Percentiles rank a stretch among this genome's conserved stretches.
Conservation (phyloP, 352 stramenopile genomes). For the Phytophthora tubulina region DNA sequence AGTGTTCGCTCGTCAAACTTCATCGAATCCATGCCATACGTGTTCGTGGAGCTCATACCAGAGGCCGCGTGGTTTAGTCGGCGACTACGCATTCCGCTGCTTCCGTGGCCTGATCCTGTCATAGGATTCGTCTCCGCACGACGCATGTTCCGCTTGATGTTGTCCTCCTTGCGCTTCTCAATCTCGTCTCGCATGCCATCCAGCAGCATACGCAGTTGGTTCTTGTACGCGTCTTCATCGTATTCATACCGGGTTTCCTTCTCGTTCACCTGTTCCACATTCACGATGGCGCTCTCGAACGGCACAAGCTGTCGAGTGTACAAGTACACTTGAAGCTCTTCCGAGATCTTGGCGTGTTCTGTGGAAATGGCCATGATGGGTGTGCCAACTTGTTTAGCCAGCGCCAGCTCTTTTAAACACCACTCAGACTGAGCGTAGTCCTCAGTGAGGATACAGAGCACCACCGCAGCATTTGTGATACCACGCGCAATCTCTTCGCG, state of each 20-base stretch:
- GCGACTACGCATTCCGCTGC: constrained; percentile 22
- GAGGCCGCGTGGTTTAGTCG: constrained; percentile 40
- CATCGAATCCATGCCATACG: constrained; percentile 51
- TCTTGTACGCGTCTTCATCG: constrained; percentile 74
- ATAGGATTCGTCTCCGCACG: constrained; percentile 48
- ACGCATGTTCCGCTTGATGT: constrained; percentile 66
- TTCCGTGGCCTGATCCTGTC: constrained; percentile 24
- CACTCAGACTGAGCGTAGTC: constrained; percentile 82
- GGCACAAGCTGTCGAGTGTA: constrained; percentile 87
- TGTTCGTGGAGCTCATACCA: constrained; percentile 39
- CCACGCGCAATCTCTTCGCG: constrained; percentile 83
- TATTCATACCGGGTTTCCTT: constrained; percentile 71
- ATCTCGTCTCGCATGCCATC: constrained; percentile 86
- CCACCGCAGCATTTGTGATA: constrained; percentile 74
- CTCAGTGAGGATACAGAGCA: constrained; percentile 83
- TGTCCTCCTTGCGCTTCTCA: constrained; percentile 80
- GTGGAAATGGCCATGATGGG: constrained; percentile 84
- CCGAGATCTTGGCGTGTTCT: constrained; percentile 71
- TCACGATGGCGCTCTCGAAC: constrained; percentile 76
- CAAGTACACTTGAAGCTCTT: constrained; percentile 88
- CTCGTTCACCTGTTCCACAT: constrained; percentile 51
- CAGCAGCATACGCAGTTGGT: constrained; percentile 73
- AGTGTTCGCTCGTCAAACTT: constrained; percentile 58
- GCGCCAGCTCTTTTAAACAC: constrained; percentile 82
- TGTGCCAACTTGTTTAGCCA: constrained; percentile 85